phyloP scores from a whole-genome alignment of 2,329 filamentous ascomycete species.

The Teratosphaeria pseudoeucalypti region DNA sequence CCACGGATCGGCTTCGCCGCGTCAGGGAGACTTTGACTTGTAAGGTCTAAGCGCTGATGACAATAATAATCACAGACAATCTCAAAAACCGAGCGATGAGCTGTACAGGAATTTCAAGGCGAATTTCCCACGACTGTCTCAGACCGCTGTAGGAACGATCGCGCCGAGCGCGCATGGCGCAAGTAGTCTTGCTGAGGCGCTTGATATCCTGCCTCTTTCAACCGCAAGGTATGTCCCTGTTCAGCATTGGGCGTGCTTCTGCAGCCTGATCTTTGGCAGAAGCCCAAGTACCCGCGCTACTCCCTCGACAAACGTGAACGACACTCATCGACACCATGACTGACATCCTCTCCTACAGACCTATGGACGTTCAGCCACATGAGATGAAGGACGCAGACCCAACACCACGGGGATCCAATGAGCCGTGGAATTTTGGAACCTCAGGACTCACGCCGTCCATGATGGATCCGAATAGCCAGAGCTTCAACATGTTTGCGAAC shows the following conservation, averaged over 20 bases:
- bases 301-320: not conserved
- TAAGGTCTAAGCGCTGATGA: not conserved
- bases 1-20: not conserved
- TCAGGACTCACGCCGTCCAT: slow-evolving; percentile 68
- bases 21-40: not conserved
- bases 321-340: slow-evolving; percentile 1
- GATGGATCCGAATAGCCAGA: slow-evolving; percentile 74
- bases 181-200: slow-evolving; percentile 32
- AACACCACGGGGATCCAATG: slow-evolving; percentile 67
- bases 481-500: slow-evolving; percentile 69
- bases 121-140: slow-evolving; percentile 61
- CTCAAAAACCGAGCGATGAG: slow-evolving; percentile 78
- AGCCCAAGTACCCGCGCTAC: not conserved
- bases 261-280: not conserved
- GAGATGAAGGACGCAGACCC: slow-evolving; percentile 66
- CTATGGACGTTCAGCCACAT: slow-evolving; percentile 15
- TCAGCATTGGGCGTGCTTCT: not conserved
- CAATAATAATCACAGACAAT: slow-evolving; percentile 35
- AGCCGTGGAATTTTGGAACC: slow-evolving; percentile 55
- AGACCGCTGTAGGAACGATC: slow-evolving; percentile 40
- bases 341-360: slow-evolving; percentile 10
- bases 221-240: slow-evolving; percentile 32
- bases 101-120: slow-evolving; percentile 76
- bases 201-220: slow-evolving; percentile 32
- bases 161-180: slow-evolving; percentile 29